These are phyloP conservation scores for Kalmanozyma brasiliensis DNA, from an alignment of 1,284 basidiomycete genomes.

Conservation along the genomic window DNA sequence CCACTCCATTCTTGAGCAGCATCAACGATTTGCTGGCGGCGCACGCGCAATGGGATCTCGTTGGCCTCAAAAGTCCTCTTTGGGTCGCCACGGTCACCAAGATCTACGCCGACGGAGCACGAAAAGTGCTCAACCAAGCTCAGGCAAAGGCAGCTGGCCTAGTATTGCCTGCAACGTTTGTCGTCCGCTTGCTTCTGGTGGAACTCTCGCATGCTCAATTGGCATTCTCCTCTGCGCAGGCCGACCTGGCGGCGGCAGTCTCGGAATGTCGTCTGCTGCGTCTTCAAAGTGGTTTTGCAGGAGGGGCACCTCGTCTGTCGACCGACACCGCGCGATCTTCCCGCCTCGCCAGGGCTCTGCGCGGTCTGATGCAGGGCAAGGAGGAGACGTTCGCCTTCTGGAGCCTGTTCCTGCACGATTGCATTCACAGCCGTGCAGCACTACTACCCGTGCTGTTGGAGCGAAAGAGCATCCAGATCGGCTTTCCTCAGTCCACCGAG, in stretches of 20 bases:
- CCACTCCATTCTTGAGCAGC: conserved; percentile 4
- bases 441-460: conserved; percentile 17
- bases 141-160: conserved; percentile 3
- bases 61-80: not conserved
- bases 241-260: conserved; percentile 10
- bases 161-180: conserved; percentile 11
- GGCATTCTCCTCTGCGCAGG: conserved; percentile 5
- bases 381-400: conserved; percentile 24
- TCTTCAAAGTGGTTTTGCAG: conserved; percentile 8
- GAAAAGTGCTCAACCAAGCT: conserved; percentile 7
- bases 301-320: conserved; percentile 14
- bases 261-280: conserved; percentile 23
- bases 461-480: conserved; percentile 15
- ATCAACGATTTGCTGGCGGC: conserved; percentile 13
- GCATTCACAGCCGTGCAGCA: conserved; percentile 23
- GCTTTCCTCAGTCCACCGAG: conserved; percentile 16
- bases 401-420: conserved; percentile 32
- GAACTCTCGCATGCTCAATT: conserved; percentile 11
- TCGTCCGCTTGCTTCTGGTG: conserved; percentile 17
- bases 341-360: conserved; percentile 20
- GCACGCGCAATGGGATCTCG: not conserved
- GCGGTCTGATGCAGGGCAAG: conserved; percentile 23
- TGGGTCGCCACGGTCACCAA: conserved; percentile 10
- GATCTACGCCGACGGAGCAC: conserved; percentile 22
- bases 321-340: conserved; percentile 5